Evolutionary conservation across 148 eudicot species (phyloP), one percentile per base, ranked within the genome.

Genomic region (Cornus controversa): DNA sequence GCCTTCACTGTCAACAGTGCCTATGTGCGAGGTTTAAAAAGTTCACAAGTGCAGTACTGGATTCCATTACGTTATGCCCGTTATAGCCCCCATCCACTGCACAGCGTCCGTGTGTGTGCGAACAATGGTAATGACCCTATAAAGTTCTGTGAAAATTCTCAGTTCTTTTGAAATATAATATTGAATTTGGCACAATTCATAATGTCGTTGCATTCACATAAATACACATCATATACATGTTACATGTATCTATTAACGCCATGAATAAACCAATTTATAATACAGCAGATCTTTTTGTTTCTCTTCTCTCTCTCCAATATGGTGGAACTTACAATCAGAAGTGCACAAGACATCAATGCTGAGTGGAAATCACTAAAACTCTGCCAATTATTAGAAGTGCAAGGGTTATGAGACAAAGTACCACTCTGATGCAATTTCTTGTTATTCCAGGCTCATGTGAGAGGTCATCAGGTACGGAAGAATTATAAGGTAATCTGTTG

Each of bases 381-480:
- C 13, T 36, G 62, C 72, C 65, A 53, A 22, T 70, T 42, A 64
- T 40, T 40, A 23, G n/a, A 0, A 65, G 57, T 40, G 24, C 22
- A 18, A 36, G 66, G 50, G 36, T 8, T 58, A 37, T 20, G 5
- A 1, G 0, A 6, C 8, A 79, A 29, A 66, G 20, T 73, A 28
- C n/a, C 29, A 8, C 72, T 65, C 77, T 81, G 71, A 69, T 37
- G 28, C 58, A 40, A 40, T 20, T 82, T 69, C 60, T 80, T 84
- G 42, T 73, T 24, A n/a, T 78, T 84, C 80, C 91, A 96, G 99
- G 98, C 99, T 81, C 97, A 96, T 85, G 88, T 93, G 31, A 89
- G 99, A 87, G 99, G 99, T 58, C 88, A 96, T 77, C 97, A 87
- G 78, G 94, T 88, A 23, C 88, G 98, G 83, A 96, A 91, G 82